Conservation (phyloP, 306 rosid species). For the Ochetophila trinervis region DNA sequence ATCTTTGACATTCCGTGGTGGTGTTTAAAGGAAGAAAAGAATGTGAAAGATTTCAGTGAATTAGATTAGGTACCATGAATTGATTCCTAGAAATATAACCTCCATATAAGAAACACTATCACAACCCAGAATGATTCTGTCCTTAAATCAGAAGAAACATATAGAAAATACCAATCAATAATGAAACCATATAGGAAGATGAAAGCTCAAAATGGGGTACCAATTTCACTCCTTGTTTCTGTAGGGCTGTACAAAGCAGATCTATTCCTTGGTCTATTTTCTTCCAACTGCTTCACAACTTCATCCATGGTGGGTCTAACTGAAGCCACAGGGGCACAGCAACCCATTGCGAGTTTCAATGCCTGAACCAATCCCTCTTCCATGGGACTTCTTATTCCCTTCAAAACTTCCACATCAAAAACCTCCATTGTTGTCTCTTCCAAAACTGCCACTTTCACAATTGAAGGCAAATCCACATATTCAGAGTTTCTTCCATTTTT, state of each 20-base stretch:
- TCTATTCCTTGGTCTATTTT: slow-evolving; percentile 95
- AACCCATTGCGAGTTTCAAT: slow-evolving; percentile 95
- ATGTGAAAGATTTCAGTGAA: slow-evolving; percentile 5
- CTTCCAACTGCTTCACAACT: slow-evolving; percentile 96
- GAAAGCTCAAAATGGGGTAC: slow-evolving; percentile 81
- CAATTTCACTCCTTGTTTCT: slow-evolving; percentile 93
- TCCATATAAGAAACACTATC: slow-evolving; percentile 27
- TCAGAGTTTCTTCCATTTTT: slow-evolving; percentile 66
- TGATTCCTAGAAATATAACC: slow-evolving; percentile 25
- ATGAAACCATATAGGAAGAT: slow-evolving; percentile 24
- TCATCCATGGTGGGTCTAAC: slow-evolving; percentile 97
- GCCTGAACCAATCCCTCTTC: slow-evolving; percentile 94
- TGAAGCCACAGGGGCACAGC: slow-evolving; percentile 93
- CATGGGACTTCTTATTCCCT: slow-evolving; percentile 91
- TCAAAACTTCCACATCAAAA: slow-evolving; percentile 79
- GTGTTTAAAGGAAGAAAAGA: background rate
- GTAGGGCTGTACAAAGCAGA: slow-evolving; percentile 97
- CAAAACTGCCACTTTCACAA: slow-evolving; percentile 89
- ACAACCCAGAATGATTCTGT: slow-evolving; percentile 24
- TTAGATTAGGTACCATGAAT: background rate
- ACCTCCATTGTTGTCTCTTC: slow-evolving; percentile 98
- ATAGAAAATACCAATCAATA: background rate
- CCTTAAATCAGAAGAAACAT: slow-evolving; percentile 16
- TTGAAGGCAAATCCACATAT: slow-evolving; percentile 79
- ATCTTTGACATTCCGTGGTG: background rate